Evolutionary conservation across 257 asterid species (phyloP).

Genomic region (Solanum paucissectum): DNA sequence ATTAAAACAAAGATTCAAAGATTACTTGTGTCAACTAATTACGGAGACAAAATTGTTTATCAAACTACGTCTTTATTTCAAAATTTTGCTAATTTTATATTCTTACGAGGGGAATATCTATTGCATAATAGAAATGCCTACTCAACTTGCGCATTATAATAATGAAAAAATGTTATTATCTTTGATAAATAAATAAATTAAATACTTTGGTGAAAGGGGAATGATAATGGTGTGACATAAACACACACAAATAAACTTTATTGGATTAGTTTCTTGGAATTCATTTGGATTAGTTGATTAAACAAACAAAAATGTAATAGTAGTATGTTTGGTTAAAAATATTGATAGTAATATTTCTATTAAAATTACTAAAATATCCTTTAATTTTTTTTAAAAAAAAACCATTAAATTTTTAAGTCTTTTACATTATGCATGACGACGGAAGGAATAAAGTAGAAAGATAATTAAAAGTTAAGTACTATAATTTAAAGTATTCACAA

Average conservation of each 20-base stretch:
- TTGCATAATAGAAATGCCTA: conserved; percentile 6
- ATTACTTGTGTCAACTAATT: not conserved
- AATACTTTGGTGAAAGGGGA: not conserved
- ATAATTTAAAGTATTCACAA: not conserved
- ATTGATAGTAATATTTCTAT: not conserved
- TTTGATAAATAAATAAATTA: not conserved
- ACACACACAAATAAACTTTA: not conserved
- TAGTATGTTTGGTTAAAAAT: too few relatives aligned
- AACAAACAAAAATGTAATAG: too few relatives aligned
- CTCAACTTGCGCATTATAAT: conserved; percentile 13
- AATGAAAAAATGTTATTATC: not conserved
- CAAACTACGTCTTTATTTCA: not conserved
- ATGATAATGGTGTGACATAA: conserved; percentile 7
- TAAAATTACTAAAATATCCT: not conserved
- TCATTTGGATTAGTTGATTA: not conserved
- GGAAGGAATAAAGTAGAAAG: not conserved
- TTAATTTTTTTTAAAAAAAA: too few relatives aligned
- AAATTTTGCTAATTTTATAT: not conserved
- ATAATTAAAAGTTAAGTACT: not conserved
- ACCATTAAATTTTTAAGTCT: too few relatives aligned
- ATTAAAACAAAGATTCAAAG: not conserved
- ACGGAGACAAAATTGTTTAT: not conserved
- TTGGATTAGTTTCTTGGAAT: not conserved
- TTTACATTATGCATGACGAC: too few relatives aligned
- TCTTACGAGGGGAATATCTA: conserved; percentile 20